Base-by-base conservation (phyloP, 257 asterid species). In the Anisodus tanguticus region DNA sequence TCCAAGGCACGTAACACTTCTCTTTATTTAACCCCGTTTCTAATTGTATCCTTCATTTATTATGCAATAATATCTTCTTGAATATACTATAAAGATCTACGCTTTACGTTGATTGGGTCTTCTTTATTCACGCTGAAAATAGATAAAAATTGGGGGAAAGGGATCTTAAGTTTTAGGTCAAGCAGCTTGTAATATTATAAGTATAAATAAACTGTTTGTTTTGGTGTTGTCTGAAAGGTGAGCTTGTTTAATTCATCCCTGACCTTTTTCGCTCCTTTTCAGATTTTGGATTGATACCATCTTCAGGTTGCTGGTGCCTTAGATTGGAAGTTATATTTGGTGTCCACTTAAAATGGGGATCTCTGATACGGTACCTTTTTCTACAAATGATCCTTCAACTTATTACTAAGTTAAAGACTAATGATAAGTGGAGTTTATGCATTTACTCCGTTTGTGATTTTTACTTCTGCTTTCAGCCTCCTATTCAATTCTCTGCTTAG, bases 221-320 rank as follows among this genome's bases (percentile, higher is more conserved):
- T 70, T 43, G 31, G 57, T 43, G 17, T 71, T 43, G 57, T 70
- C 57, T 17, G 79, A 70, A 31, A 31, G 4, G 45, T 41, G 45
- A 41, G 45, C 45, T 41, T 41, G 5, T 16, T 71, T 5, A 51
- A 22, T 26, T 76, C 26, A 76, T 11, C 37, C 45, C n/a, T 45
- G n/a, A 17, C 39, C 47, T 47, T 19, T 5, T 74, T 62, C 19
- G 35, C 15, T 19, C 37, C 9, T 62, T 62, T 53, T 76, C 64
- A 51, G 81, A 53, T 51, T 76, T 76, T 51, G 22, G 39, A 12
- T 53, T 51, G 45, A 76, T 51, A 76, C 22, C 57, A 9, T 17
- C 55, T 39, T 39, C 31, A 67, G 74, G 74, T 13, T 71, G 43
- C 80, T 72, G 59, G 19, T 76, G 81, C 81, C 81, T 76, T 76